Conservation (phyloP, 805 yeast genomes). For the Ogataea wickerhamii region DNA sequence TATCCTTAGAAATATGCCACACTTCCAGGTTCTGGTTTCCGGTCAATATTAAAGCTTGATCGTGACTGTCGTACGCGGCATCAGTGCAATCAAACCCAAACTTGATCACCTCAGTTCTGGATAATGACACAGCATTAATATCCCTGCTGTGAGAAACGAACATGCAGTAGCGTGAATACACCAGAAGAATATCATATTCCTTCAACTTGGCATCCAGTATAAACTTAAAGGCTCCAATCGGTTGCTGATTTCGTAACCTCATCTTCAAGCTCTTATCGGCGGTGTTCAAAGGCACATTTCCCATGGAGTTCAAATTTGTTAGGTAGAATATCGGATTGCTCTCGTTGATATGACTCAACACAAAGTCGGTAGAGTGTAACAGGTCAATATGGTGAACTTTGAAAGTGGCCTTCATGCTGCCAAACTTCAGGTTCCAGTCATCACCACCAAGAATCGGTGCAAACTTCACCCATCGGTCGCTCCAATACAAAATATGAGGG, state of each 20-base stretch:
- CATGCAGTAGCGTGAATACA: conserved; percentile 27
- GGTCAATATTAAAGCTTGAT: conserved; percentile 21
- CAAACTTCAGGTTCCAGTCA: conserved; percentile 22
- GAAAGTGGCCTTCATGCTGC: conserved; percentile 27
- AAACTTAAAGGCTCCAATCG: conserved; percentile 27
- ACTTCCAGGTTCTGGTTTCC: conserved; percentile 27
- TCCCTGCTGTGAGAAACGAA: conserved; percentile 24
- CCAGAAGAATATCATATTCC: conserved; percentile 28
- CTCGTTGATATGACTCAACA: conserved; percentile 26
- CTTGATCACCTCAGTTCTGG: conserved; percentile 26
- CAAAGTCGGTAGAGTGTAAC: conserved; percentile 28
- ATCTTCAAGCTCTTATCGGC: conserved; percentile 25
- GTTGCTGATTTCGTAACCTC: conserved; percentile 24
- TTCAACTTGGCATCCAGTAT: conserved; percentile 11
- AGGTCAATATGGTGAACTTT: conserved; percentile 23
- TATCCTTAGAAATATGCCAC: conserved; percentile 22
- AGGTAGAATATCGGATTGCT: conserved; percentile 28
- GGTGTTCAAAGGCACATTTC: conserved; percentile 25
- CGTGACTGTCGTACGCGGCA: conserved; percentile 28
- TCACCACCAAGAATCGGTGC: conserved; percentile 26
- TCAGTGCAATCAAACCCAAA: conserved; percentile 25
- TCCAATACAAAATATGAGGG: conserved; percentile 49
- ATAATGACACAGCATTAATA: conserved; percentile 17
- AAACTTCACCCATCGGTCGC: conserved; percentile 43
- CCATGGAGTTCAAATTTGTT: conserved; percentile 27